phyloP scores from a whole-genome alignment of 1,284 basidiomycete species.

The Cutaneotrichosporon spelunceum region DNA sequence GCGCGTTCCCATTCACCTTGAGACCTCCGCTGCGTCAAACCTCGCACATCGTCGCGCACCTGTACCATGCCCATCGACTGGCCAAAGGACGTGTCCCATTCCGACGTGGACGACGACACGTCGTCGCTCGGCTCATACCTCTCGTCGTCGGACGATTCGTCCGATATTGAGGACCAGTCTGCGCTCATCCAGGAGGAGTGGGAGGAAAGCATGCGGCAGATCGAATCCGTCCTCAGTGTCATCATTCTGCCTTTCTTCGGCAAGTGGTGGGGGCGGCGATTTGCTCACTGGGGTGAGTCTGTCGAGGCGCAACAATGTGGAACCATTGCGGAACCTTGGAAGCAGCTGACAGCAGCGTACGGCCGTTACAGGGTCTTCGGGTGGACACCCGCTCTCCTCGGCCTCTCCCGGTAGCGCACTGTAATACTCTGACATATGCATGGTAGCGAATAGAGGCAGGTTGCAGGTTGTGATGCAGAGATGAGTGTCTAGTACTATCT shows the following conservation, averaged over 20 bases:
- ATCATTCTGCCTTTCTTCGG: slow-evolving; percentile 81
- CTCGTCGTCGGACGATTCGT: slow-evolving; percentile 54
- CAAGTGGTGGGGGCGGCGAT: slow-evolving; percentile 79
- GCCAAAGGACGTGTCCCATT: slow-evolving; percentile 23
- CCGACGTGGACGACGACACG: slow-evolving; percentile 16
- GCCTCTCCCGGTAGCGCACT: slow-evolving; percentile 15
- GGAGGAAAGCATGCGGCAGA: slow-evolving; percentile 81
- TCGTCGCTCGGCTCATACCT: slow-evolving; percentile 44
- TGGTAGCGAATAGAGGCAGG: slow-evolving; percentile 3
- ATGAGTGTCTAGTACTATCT: slow-evolving; percentile 5
- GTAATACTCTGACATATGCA: slow-evolving; percentile 7
- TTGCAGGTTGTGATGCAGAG: background rate
- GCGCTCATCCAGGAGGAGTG: slow-evolving; percentile 81
- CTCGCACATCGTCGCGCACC: too few relatives aligned
- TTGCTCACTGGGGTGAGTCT: slow-evolving; percentile 76
- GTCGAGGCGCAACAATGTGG: too few relatives aligned
- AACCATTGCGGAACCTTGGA: too few relatives aligned
- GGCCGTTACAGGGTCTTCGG: slow-evolving; percentile 67
- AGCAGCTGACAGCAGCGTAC: slow-evolving; percentile 59
- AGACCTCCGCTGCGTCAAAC: too few relatives aligned
- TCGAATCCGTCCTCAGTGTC: slow-evolving; percentile 73
- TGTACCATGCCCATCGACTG: slow-evolving; percentile 39
- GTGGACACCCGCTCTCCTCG: slow-evolving; percentile 64
- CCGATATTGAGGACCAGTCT: slow-evolving; percentile 64
- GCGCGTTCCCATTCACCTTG: background rate